Evolutionary conservation across 2,329 filamentous ascomycete species (phyloP).

Genomic region (Claviceps sp.): DNA sequence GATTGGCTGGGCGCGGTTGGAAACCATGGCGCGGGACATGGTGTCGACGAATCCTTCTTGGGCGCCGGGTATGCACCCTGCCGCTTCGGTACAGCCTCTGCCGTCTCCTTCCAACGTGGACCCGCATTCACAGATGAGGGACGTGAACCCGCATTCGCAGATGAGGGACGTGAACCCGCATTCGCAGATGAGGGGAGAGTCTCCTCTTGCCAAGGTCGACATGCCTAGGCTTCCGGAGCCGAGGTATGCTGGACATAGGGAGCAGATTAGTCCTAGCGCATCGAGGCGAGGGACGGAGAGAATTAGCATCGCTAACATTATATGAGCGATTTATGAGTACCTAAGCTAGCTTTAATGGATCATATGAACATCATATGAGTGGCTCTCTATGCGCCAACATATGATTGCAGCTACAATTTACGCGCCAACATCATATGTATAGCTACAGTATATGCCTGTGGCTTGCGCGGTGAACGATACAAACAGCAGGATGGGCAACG

Average conservation of each 20-base stretch:
- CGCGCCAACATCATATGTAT: too few relatives aligned
- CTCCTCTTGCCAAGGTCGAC: slow-evolving; percentile 13
- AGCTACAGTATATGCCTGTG: too few relatives aligned
- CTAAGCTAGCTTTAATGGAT: too few relatives aligned
- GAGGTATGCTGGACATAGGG: slow-evolving; percentile 16
- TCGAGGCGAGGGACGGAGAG: slow-evolving; percentile 17
- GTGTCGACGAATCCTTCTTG: slow-evolving; percentile 18
- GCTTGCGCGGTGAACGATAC: too few relatives aligned
- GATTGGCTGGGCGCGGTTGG: slow-evolving; percentile 69
- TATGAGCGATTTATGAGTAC: slow-evolving; percentile 14
- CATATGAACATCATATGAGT: too few relatives aligned
- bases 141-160: slow-evolving; percentile 10
- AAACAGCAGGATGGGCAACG: too few relatives aligned
- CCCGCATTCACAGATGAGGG: slow-evolving; percentile 15
- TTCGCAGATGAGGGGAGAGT: slow-evolving; percentile 17
- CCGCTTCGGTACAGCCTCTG: slow-evolving; percentile 10
- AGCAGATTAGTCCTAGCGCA: slow-evolving; percentile 15
- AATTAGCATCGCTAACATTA: slow-evolving; percentile 25
- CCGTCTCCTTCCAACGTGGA: slow-evolving; percentile 10
- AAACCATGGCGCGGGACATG: slow-evolving; percentile 30
- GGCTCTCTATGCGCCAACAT: too few relatives aligned
- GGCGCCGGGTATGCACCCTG: slow-evolving; percentile 16
- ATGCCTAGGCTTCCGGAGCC: slow-evolving; percentile 18
- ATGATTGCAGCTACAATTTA: too few relatives aligned
- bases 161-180: slow-evolving; percentile 4